These are phyloP conservation scores for Haplosporangium sp. DNA, from an alignment of 371 early-diverging fungal species.

Conservation along the genomic window DNA sequence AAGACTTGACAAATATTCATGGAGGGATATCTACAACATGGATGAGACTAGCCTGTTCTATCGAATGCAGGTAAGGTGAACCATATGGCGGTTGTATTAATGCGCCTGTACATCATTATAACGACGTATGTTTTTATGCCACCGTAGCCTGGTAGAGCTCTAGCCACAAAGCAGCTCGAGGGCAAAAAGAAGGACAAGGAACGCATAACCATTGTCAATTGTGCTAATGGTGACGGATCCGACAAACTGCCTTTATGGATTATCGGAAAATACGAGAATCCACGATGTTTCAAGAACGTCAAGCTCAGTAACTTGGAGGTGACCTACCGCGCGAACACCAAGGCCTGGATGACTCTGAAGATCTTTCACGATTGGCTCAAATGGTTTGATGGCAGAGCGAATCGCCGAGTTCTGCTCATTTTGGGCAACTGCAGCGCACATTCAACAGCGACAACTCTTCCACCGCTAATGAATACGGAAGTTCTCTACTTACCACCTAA, in stretches of 20 bases:
- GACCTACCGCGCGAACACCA: no score
- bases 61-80: constrained; percentile 9
- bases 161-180: constrained; percentile 9
- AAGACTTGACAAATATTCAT: constrained; percentile 4
- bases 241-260: constrained; percentile 10
- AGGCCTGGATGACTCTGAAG: no score
- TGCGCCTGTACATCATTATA: neutral
- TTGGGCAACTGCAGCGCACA: constrained; percentile 8
- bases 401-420: constrained; percentile 1
- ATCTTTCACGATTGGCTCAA: no score
- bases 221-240: constrained; percentile 9
- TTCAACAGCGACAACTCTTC: no score
- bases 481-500: no score
- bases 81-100: neutral
- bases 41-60: no score
- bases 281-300: no score
- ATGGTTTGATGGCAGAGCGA: constrained; percentile 1
- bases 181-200: constrained; percentile 3
- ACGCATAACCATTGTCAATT: constrained; percentile 1
- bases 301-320: no score
- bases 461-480: no score
- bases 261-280: no score
- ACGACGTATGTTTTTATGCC: neutral
- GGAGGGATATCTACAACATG: constrained; percentile 14
- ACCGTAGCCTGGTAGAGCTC: constrained; percentile 1